A percentile compares a stretch with the other conserved stretches of the same genome.
Conservation (phyloP, 192 early-diverging fungal genomes). For the Spizellomyces punctatus region DNA sequence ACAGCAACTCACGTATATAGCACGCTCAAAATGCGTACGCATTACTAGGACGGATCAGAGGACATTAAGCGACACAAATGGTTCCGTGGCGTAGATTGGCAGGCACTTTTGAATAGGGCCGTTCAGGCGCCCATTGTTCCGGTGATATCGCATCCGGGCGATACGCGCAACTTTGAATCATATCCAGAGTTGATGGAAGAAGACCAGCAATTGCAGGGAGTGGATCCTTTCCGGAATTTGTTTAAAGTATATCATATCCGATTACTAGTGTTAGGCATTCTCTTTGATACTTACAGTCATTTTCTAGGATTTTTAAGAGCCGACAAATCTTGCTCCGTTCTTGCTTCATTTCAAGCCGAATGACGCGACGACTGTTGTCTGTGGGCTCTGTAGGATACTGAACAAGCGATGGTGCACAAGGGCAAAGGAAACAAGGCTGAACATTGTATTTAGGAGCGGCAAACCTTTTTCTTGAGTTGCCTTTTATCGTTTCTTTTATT, state of each 20-base stretch:
- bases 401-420: too few relatives aligned
- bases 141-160: constrained; percentile 82
- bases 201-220: constrained; percentile 43
- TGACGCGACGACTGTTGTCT: too few relatives aligned
- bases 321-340: too few relatives aligned
- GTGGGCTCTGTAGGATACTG: too few relatives aligned
- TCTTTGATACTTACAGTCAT: background rate
- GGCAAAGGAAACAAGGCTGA: too few relatives aligned
- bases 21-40: background rate
- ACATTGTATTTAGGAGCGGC: too few relatives aligned
- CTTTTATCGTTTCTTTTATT: too few relatives aligned
- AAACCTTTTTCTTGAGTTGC: too few relatives aligned
- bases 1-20: too few relatives aligned
- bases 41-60: constrained; percentile 67
- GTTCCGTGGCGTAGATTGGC: constrained; percentile 94
- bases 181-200: constrained; percentile 85
- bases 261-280: background rate
- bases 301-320: background rate
- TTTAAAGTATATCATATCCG: constrained; percentile 49
- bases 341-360: too few relatives aligned
- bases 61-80: constrained; percentile 95
- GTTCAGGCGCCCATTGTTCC: constrained; percentile 91
- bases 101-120: constrained; percentile 73
- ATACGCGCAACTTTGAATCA: constrained; percentile 97
- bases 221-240: constrained; percentile 78